A percentile compares a stretch with the other conserved stretches of the same genome.
Conservation (phyloP, 1,284 basidiomycete species). For the Pterulicium gracile region DNA sequence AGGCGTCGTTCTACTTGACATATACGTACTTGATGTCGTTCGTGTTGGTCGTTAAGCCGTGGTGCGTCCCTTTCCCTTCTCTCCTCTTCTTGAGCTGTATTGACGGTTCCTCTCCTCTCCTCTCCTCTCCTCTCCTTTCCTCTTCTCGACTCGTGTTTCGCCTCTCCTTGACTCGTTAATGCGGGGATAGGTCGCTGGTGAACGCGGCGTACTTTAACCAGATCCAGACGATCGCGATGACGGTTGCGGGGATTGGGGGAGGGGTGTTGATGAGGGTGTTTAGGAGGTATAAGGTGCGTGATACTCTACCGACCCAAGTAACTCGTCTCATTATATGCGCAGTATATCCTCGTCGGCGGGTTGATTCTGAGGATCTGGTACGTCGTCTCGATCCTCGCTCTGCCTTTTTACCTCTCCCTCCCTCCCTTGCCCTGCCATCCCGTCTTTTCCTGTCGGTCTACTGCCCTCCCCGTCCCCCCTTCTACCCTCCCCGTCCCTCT, state of each 20-base stretch:
- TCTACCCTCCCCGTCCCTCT: slow-evolving; percentile 3
- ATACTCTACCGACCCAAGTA: neutral
- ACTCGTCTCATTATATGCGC: slow-evolving; percentile 3
- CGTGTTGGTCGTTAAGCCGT: slow-evolving; percentile 48
- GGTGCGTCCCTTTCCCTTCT: slow-evolving; percentile 21
- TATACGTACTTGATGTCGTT: slow-evolving; percentile 54
- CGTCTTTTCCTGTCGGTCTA: neutral
- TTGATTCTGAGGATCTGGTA: slow-evolving; percentile 52
- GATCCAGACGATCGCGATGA: slow-evolving; percentile 49
- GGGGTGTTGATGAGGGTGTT: slow-evolving; percentile 45
- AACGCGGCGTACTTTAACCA: slow-evolving; percentile 44
- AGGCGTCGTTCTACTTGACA: slow-evolving; percentile 48
- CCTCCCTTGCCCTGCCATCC: slow-evolving; percentile 4
- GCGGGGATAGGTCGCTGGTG: slow-evolving; percentile 33
- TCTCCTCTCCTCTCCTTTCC: neutral
- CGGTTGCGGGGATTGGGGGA: slow-evolving; percentile 51
- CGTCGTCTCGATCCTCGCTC: slow-evolving; percentile 9
- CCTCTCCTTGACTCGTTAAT: neutral
- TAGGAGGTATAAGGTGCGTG: slow-evolving; percentile 38
- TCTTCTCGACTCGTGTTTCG: neutral
- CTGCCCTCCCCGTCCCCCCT: neutral
- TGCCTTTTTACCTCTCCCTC: neutral
- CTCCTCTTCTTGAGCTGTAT: too few relatives aligned
- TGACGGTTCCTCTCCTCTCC: too few relatives aligned
- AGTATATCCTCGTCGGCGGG: slow-evolving; percentile 56